Evolutionary conservation across 73 alveolate species (phyloP).

Genomic region (Urostyla sp.): DNA sequence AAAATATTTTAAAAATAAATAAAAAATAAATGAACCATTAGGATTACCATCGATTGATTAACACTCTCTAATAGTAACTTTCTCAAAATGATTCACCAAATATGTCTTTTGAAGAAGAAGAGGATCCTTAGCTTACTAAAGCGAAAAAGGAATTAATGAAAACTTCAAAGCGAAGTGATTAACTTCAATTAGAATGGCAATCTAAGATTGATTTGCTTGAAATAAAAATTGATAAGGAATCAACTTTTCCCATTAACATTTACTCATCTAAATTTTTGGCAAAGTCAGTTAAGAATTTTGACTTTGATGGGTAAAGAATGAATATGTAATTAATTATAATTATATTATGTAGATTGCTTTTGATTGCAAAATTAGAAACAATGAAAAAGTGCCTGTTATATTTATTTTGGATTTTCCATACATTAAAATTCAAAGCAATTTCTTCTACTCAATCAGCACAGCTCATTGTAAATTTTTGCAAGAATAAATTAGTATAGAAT

Average conservation of each 20-base stretch:
- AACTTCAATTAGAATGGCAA: slow-evolving; percentile 25
- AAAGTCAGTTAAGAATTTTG: slow-evolving; percentile 3
- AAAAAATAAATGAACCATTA: no score
- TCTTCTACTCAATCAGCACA: not conserved
- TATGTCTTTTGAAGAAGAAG: no score
- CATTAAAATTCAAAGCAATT: not conserved
- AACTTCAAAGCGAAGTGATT: no score
- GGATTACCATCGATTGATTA: no score
- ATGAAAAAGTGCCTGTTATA: slow-evolving; percentile 6
- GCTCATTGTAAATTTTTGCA: not conserved
- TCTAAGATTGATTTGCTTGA: slow-evolving; percentile 14
- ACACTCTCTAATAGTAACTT: no score
- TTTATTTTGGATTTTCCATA: slow-evolving; percentile 28
- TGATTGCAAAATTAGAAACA: not conserved
- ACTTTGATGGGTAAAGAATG: slow-evolving; percentile 24
- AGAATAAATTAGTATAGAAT: not conserved
- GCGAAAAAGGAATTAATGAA: no score
- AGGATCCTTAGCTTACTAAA: no score
- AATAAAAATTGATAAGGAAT: not conserved
- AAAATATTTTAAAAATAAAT: no score
- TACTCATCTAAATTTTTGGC: not conserved
- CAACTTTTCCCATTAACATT: slow-evolving; percentile 1
- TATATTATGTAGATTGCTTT: not conserved
- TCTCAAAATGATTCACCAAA: no score
- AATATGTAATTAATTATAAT: not conserved